Base-by-base conservation (phyloP, 1,284 basidiomycete species). In the Boletus sp. region DNA sequence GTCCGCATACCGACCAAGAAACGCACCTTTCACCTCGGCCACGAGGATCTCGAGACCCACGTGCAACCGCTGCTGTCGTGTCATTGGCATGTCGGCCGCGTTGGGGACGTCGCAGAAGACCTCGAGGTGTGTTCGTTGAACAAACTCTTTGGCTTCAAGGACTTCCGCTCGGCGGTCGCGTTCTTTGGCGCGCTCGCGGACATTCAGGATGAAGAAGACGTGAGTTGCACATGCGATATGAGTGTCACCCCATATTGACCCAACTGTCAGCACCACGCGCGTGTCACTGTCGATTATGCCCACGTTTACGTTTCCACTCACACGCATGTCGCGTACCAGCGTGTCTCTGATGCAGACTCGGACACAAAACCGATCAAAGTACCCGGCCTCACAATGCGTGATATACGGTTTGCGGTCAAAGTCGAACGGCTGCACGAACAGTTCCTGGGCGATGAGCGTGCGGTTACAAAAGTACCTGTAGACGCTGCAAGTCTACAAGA, bases 311-410 rank as follows among this genome's bases (percentile, higher is more conserved):
- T 69, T 32, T 55, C 54, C 30, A 36, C 57, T 6, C 62, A 70
- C 25, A 71, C 71, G 0, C 72, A 75, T 48, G 57, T 60, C 9
- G 74, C 72, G 8, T 56, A 61, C 20, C 52, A 58, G 30, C 53
- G 41, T 10, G 19, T 44, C 20, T 47, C 52, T 34, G 45, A 14
- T 26, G 8, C 53, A 20, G 52, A 44, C 19, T 50, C 36, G 37
- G 47, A 50, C 42, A 27, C 54, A 41, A 42, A 52, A 19, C 44
- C 55, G n/a, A 45, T 41, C 44, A 62, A 50, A 41, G 44, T 63
- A 16, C 67, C 72, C 0, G 74, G 73, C 1, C 66, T 83, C 41
- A 81, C 80, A 0, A 56, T 68, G 2, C 76, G 78, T 39, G 81
- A 83, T 55, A 51, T 81, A 33, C 76, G 78, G 29, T 66, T 80